Evolutionary conservation across 2,329 filamentous ascomycete species (phyloP).

Genomic region (Beauveria sp.): DNA sequence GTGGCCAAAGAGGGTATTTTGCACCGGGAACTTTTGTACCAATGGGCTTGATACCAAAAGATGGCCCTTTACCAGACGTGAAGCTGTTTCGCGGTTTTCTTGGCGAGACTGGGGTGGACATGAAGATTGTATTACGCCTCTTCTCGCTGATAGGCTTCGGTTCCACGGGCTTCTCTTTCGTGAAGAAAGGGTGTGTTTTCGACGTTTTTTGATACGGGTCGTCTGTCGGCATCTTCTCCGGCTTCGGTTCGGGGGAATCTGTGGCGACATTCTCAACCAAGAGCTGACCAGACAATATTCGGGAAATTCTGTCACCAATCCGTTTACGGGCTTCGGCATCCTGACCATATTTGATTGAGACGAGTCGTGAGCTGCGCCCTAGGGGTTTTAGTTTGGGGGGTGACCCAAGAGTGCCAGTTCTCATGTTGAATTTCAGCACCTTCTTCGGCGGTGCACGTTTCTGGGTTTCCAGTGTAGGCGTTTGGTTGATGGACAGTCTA

Average conservation of each 20-base stretch:
- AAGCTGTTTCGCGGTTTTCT: slow-evolving; percentile 29
- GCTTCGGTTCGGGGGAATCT: slow-evolving; percentile 12
- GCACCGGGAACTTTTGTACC: slow-evolving; percentile 58
- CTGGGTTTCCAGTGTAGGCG: neutral
- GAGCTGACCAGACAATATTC: slow-evolving; percentile 43
- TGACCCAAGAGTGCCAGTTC: slow-evolving; percentile 55
- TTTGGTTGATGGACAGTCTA: neutral
- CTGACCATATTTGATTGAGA: slow-evolving; percentile 52
- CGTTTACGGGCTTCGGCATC: slow-evolving; percentile 35
- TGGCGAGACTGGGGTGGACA: slow-evolving; percentile 47
- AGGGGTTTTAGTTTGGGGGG: slow-evolving; percentile 47
- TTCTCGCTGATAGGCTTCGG: slow-evolving; percentile 19
- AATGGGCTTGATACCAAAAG: slow-evolving; percentile 36
- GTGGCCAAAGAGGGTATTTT: slow-evolving; percentile 64
- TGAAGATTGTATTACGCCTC: slow-evolving; percentile 36
- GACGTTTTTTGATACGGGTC: slow-evolving; percentile 15
- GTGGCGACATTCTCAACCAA: slow-evolving; percentile 19
- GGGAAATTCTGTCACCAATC: slow-evolving; percentile 54
- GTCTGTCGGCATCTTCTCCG: slow-evolving; percentile 22
- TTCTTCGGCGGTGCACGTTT: slow-evolving; percentile 27
- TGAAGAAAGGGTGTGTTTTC: slow-evolving; percentile 38
- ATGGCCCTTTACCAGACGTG: slow-evolving; percentile 26
- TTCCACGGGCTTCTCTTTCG: slow-evolving; percentile 23
- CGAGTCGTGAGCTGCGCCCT: slow-evolving; percentile 32
- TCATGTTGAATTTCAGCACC: slow-evolving; percentile 48